Evolutionary conservation across 192 early-diverging fungal genomes (phyloP), one percentile per base, ranked within the genome.

Genomic region (Coemansia sp.): DNA sequence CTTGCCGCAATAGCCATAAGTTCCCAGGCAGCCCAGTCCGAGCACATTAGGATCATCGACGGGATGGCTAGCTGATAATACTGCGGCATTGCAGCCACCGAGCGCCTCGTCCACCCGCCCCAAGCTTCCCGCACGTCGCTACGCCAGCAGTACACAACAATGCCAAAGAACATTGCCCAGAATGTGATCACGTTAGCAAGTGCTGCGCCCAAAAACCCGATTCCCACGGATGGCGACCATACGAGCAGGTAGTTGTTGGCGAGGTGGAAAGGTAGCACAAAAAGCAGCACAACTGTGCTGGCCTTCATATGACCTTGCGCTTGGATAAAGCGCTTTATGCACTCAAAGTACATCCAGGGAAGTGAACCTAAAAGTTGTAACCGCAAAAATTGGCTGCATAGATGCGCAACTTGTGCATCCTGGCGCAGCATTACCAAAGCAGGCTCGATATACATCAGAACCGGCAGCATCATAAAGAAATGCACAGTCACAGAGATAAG

Each of bases 301-400:
- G 90, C 89, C 27, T 87, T 76, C 93, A 95, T 93, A 62, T 86
- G 86, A 64, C 89, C 90, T 78, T 95, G 93, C 1, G 86, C 83
- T 64, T 93, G 89, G 24, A 93, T 68, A 62, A 80, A 93, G 45
- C 89, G 82, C 58, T 91, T 88, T 30, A 90, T 65, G 64, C 86
- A 87, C 55, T 94, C 91, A 80, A 87, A 86, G 12, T 85, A 71
- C 59, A 96, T 70, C 61, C 75, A 82, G 1, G 91, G 87, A 18
- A 89, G 85, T 21, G 87, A 81, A 3, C 90, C 88, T 9, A 85
- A 69, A 24, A 93, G 59, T 15, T 86, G 73, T 30, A 74, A 83
- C 8, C 72, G 49, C n/a, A 88, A 56, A 72, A 86, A 96, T 25
- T 78, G 22, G 3, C 83, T 87, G 9, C 88, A 78, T 7, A 91